Conservation (phyloP, 805 yeast genomes). For the Wickerhamomyces rabaulensis region DNA sequence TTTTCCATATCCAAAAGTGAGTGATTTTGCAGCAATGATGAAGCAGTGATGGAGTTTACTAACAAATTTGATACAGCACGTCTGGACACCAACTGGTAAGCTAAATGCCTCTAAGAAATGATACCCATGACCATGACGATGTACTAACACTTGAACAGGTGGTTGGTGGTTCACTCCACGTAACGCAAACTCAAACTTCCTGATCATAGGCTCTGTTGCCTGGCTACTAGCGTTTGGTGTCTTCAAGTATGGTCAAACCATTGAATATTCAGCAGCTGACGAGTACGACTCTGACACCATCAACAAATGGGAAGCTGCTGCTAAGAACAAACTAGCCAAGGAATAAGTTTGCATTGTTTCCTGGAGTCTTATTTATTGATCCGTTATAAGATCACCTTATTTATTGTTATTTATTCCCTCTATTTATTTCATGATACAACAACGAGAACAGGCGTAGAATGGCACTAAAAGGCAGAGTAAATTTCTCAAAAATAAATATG, state of each 20-base stretch:
- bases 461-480: neutral
- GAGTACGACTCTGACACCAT: constrained; percentile 18
- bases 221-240: constrained; percentile 12
- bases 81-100: constrained; percentile 25
- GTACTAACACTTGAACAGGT: constrained; percentile 19
- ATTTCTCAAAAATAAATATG: neutral
- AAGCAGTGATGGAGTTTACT: constrained; percentile 1
- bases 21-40: no score
- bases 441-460: no score
- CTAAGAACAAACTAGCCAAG: constrained; percentile 3
- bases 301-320: constrained; percentile 22
- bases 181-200: constrained; percentile 17
- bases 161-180: constrained; percentile 25
- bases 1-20: constrained; percentile 22
- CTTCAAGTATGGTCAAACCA: constrained; percentile 13
- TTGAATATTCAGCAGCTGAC: constrained; percentile 13
- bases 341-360: neutral
- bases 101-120: neutral
- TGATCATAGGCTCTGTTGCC: constrained; percentile 11
- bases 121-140: neutral
- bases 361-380: constrained; percentile 1
- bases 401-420: constrained; percentile 4
- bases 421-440: constrained; percentile 4
- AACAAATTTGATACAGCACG: constrained; percentile 12
- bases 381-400: neutral